These are phyloP conservation scores for Candida fluviatilis DNA, from an alignment of 805 yeast species.

Conservation along the genomic window DNA sequence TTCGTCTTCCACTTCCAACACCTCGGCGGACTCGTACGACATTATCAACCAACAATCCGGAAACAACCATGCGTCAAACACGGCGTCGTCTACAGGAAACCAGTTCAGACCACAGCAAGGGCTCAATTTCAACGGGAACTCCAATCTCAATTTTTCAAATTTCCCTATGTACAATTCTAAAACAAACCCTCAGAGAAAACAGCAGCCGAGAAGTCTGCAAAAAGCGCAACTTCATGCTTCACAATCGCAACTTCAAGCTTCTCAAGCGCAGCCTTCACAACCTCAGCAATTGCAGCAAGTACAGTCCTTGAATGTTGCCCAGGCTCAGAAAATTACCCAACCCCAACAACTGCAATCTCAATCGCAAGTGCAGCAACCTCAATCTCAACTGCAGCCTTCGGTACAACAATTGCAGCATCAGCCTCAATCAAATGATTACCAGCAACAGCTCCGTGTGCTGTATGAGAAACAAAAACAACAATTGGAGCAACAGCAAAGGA, in stretches of 20 bases:
- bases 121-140: constrained; percentile 18
- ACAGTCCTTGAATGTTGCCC: constrained; percentile 1
- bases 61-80: constrained; percentile 5
- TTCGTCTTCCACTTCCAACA: constrained; percentile 2
- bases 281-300: constrained; percentile 8
- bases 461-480: constrained; percentile 21
- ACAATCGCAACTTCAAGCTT: constrained; percentile 1
- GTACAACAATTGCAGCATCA: constrained; percentile 7
- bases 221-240: background rate
- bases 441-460: constrained; percentile 19
- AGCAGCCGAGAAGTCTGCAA: background rate
- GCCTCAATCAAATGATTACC: constrained; percentile 12
- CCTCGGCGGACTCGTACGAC: constrained; percentile 12
- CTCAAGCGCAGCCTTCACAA: constrained; percentile 2
- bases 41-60: constrained; percentile 17
- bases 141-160: constrained; percentile 7
- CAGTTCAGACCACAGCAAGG: constrained; percentile 26
- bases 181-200: background rate
- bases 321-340: constrained; percentile 5
- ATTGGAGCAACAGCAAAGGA: constrained; percentile 3
- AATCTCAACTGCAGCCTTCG: constrained; percentile 10
- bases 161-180: constrained; percentile 2
- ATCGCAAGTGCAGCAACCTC: constrained; percentile 7
- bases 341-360: constrained; percentile 8
- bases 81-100: constrained; percentile 10